Base-by-base conservation (phyloP, 2,329 filamentous ascomycete species). In the Coniochaeta sp. region DNA sequence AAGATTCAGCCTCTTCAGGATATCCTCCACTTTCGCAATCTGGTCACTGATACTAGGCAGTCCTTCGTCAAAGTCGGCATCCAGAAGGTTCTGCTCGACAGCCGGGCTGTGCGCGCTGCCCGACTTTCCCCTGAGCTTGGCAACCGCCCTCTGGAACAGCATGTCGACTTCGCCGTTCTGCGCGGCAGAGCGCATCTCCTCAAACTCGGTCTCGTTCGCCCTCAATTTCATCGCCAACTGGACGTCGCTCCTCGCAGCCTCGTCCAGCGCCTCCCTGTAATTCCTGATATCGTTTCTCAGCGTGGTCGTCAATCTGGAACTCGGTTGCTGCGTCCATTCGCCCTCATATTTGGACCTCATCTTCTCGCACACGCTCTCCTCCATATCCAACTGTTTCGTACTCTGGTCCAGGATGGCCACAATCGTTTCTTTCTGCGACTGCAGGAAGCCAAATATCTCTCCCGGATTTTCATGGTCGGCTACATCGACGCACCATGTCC, bases 251-350 rank as follows among this genome's bases (percentile, higher is more conserved):
- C 86, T 87, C 57, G 86, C 86, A 3, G 95, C 95, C 72, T 98
- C 93, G 60, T 96, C 91, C 57, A 98, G 80, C 0, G 95, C 95
- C 61, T 93, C 89, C 32, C 89, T 86, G 70, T 98, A 97, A 68
- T 89, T 93, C 62, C 89, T 83, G 58, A 98, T 89, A 70, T 99
- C 95, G 61, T 86, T 88, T 59, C 93, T 85, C 57, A 99, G 77
- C 0, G 93, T 98, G 4, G 90, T 87, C 1, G 93, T 99, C 44
- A 99, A 81, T 60, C 91, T 83, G 34, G 90, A 91, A 71, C 93
- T 98, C 12, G 95, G 95, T 69, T 99, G 95, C 69, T 99, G 95
- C 19, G 91, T 96, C 95, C 95, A 99, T 59, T 98, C 93, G 30
- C 82, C 83, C 59, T 93, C 93, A 71, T 98, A 98, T 72, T 99